Percentiles rank a stretch among this genome's conserved stretches.
Conservation (phyloP, 768 basidiomycete species). For the Guyanaporus albipodus region DNA sequence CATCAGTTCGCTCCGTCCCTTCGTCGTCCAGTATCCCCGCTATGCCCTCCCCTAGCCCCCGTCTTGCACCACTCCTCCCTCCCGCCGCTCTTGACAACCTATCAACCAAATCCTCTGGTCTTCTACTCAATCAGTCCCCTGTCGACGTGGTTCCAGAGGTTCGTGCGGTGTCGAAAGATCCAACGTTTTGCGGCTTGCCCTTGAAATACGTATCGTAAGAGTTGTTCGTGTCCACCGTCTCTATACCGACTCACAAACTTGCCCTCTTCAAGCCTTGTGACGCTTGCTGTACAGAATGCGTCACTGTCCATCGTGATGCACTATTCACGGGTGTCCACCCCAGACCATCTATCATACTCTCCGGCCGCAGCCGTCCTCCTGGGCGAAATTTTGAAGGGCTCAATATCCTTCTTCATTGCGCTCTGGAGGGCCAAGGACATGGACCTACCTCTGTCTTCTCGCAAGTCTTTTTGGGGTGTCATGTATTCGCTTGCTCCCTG, state of each 20-base stretch:
- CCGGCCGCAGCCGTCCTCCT: constrained; percentile 92
- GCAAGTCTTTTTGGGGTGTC: constrained; percentile 37
- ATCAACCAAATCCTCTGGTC: constrained; percentile 38
- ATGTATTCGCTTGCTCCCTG: constrained; percentile 41
- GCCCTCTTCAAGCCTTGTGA: constrained; percentile 54
- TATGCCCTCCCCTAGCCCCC: constrained; percentile 32
- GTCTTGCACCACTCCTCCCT: constrained; percentile 50
- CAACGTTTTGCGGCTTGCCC: constrained; percentile 65
- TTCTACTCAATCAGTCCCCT: constrained; percentile 34
- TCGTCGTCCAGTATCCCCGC: constrained; percentile 31
- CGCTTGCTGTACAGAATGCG: constrained; percentile 92
- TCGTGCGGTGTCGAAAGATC: constrained; percentile 27
- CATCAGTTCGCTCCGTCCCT: constrained; percentile 53
- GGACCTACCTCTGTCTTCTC: constrained; percentile 39
- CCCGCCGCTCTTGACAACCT: constrained; percentile 41
- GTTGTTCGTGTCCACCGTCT: neutral
- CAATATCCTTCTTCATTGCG: constrained; percentile 91
- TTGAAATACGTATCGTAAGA: constrained; percentile 81
- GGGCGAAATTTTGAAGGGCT: constrained; percentile 91
- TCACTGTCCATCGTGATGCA: constrained; percentile 97
- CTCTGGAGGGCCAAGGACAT: constrained; percentile 46
- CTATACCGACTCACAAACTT: constrained; percentile 6
- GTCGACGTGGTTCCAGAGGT: constrained; percentile 32
- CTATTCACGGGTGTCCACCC: constrained; percentile 89
- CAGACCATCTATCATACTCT: constrained; percentile 78